These are phyloP conservation scores for Phylloporus sp. DNA, from an alignment of 768 basidiomycete species.

Conservation along the genomic window DNA sequence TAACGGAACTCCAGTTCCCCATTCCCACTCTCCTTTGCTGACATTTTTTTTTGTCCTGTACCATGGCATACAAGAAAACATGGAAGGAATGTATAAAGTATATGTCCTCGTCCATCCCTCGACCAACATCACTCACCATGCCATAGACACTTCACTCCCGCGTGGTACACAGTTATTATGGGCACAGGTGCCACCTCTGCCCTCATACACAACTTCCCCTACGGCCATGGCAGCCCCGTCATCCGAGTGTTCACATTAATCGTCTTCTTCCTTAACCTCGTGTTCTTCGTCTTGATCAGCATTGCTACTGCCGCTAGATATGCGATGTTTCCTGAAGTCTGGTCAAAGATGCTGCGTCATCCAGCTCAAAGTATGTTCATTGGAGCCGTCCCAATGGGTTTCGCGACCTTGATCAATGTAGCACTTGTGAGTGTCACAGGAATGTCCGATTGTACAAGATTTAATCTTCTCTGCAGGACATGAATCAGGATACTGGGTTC, in stretches of 20 bases:
- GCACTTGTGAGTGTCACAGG: conserved; percentile 29
- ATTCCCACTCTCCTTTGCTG: not conserved
- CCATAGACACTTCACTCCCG: conserved; percentile 42
- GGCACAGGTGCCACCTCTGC: conserved; percentile 42
- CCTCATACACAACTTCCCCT: conserved; percentile 42
- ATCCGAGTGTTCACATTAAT: conserved; percentile 35
- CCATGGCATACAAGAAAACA: conserved; percentile 27
- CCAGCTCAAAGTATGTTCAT: conserved; percentile 45
- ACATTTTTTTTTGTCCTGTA: not conserved
- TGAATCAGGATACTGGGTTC: conserved; percentile 35
- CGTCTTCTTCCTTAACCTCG: conserved; percentile 39
- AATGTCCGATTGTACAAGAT: not conserved
- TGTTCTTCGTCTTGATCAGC: conserved; percentile 36
- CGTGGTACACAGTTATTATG: conserved; percentile 48
- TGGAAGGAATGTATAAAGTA: conserved; percentile 38
- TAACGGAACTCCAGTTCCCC: not conserved
- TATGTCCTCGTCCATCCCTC: not conserved
- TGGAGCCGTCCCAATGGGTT: conserved; percentile 44
- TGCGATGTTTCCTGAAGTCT: conserved; percentile 37
- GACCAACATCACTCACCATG: not conserved
- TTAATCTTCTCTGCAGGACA: conserved; percentile 15
- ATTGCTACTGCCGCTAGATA: conserved; percentile 39
- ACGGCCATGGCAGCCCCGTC: conserved; percentile 32
- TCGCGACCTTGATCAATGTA: conserved; percentile 41
- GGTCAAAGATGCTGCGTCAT: conserved; percentile 44